These are phyloP conservation scores for Penicillium waksmanii DNA, from an alignment of 495 filamentous ascomycete species.

Conservation along the genomic window DNA sequence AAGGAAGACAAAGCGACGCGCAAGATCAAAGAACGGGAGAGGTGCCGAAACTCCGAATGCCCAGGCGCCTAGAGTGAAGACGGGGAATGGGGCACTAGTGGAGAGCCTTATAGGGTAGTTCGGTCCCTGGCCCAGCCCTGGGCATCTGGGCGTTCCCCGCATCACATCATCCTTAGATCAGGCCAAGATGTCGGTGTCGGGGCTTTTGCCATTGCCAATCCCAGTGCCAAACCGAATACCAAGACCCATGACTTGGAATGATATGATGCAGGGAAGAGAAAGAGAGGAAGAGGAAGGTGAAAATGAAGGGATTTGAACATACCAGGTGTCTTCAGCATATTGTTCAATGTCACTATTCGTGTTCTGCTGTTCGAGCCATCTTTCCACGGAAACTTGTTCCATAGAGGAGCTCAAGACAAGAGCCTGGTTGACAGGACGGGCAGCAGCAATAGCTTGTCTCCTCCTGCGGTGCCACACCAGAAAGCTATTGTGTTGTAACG, in stretches of 20 bases:
- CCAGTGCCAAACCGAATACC: neutral
- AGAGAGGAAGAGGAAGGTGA: neutral
- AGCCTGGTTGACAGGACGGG: slow-evolving; percentile 19
- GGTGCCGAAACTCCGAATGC: neutral
- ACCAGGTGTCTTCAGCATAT: slow-evolving; percentile 39
- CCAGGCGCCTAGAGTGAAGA: slow-evolving; percentile 2
- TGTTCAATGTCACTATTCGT: slow-evolving; percentile 20
- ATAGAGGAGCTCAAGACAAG: slow-evolving; percentile 15
- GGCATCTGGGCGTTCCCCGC: slow-evolving; percentile 37
- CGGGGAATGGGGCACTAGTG: neutral
- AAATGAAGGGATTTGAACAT: slow-evolving; percentile 18
- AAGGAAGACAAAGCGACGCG: slow-evolving; percentile 4
- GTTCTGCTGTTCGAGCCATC: slow-evolving; percentile 37
- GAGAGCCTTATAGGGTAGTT: slow-evolving; percentile 20
- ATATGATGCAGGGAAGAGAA: neutral
- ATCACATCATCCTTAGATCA: slow-evolving; percentile 27
- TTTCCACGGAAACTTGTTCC: slow-evolving; percentile 29
- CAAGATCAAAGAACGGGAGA: neutral
- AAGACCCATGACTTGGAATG: neutral
- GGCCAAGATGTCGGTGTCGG: slow-evolving; percentile 26
- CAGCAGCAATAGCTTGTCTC: slow-evolving; percentile 10
- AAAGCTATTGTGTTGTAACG: slow-evolving; percentile 19
- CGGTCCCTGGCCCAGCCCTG: slow-evolving; percentile 24
- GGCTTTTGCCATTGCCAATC: neutral
- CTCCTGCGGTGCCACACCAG: slow-evolving; percentile 36